Conservation (phyloP, 1,284 basidiomycete species). For the Gymnopus androsaceus region DNA sequence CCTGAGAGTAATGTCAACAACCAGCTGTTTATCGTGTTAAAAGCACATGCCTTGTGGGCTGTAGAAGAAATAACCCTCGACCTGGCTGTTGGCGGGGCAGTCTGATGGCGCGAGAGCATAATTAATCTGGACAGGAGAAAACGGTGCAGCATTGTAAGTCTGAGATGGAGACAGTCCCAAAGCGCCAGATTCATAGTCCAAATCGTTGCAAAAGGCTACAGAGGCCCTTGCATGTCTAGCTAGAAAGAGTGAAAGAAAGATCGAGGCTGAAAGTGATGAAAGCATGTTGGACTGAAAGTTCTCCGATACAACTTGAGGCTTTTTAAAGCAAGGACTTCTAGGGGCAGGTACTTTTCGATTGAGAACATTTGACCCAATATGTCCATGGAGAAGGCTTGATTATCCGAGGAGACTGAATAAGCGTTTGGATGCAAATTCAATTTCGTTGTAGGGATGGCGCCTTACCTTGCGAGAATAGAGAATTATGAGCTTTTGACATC, state of each 20-base stretch:
- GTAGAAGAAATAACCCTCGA: constrained; percentile 1
- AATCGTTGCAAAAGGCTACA: neutral
- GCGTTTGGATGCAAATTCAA: too few species aligned
- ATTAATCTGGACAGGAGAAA: neutral
- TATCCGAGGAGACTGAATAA: too few species aligned
- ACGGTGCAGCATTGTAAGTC: neutral
- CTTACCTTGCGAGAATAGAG: too few species aligned
- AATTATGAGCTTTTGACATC: too few species aligned
- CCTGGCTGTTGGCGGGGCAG: neutral
- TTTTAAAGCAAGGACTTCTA: too few species aligned
- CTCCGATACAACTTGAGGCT: too few species aligned
- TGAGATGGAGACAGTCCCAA: neutral
- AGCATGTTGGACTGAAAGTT: neutral
- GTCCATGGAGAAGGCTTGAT: too few species aligned
- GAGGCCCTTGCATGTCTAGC: neutral
- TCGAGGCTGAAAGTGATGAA: neutral
- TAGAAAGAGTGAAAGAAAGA: neutral
- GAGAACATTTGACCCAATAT: too few species aligned
- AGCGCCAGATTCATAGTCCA: neutral
- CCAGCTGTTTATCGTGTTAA: neutral
- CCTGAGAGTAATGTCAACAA: neutral
- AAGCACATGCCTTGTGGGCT: neutral
- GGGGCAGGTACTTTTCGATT: too few species aligned
- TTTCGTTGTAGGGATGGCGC: too few species aligned
- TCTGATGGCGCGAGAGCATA: constrained; percentile 1